Base-by-base conservation (phyloP, 768 basidiomycete species). In the Phylloporus sp. region DNA sequence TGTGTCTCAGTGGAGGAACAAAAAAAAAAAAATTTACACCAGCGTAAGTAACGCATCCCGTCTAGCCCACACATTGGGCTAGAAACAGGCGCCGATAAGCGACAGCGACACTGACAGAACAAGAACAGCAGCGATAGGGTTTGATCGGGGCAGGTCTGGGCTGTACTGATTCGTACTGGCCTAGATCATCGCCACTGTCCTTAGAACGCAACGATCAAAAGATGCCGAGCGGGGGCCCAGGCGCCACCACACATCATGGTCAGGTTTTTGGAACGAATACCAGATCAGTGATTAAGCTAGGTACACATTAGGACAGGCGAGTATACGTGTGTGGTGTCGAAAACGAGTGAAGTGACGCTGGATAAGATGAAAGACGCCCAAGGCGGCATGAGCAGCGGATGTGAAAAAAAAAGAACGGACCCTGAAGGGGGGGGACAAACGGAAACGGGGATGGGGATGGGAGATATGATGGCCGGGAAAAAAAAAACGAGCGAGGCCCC, bases 231-330 rank as follows among this genome's bases (percentile, higher is more conserved):
- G 32, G 13, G 15, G 34, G 35, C 11, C 35, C 18, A 18, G 35
- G 18, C 34, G n/a, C 34, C 18, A 36, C 18, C 18, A 36, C 16
- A n/a, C n/a, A n/a, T n/a, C n/a, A n/a, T n/a, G n/a, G n/a, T 16
- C n/a, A 12, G 34, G n/a, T 5, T n/a, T 16, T 34, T n/a, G 34
- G 36, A 20, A 11, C n/a, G n/a, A 34, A 61, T 45, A 49, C 47
- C 47, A 36, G 42, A 39, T 39, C n/a, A n/a, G 63, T 29, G 24
- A 66, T 60, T 68, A 66, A 31, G 56, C 58, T 60, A 63, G 49
- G 35, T 68, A 66, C 64, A 63, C 45, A 64, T 68, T 68, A 66
- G 24, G 49, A 23, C 48, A 44, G 31, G 20, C 16, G 39, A 39
- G 22, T 39, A 39, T 39, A 22, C 22, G 38, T 15, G 38, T 20